Evolutionary conservation across 805 yeast genomes (phyloP).

Genomic region (Vanderwaltozyma polyspora): DNA sequence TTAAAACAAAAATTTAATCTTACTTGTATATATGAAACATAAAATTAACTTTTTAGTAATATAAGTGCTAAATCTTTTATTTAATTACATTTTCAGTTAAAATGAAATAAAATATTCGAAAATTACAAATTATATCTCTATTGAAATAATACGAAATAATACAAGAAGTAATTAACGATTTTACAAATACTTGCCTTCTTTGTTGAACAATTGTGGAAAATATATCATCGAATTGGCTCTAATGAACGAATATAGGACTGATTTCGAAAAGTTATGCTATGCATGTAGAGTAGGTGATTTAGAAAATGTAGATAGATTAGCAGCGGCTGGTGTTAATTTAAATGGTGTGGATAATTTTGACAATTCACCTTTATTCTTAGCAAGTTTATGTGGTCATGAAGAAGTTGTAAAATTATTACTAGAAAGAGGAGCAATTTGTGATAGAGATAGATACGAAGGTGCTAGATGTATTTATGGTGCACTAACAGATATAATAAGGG

Average conservation of each 20-base stretch:
- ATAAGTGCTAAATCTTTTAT: too few species aligned
- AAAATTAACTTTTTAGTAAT: too few species aligned
- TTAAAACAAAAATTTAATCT: too few species aligned
- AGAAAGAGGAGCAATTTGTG: conserved; percentile 63
- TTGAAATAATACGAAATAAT: too few species aligned
- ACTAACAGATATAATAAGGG: conserved; percentile 51
- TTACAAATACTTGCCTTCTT: too few species aligned
- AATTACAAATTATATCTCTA: too few species aligned
- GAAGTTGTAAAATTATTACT: conserved; percentile 50
- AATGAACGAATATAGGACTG: conserved; percentile 4
- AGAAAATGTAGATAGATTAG: conserved; percentile 48
- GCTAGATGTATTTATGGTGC: conserved; percentile 74
- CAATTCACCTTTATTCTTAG: conserved; percentile 62
- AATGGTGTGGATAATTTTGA: conserved; percentile 56
- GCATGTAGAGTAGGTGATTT: conserved; percentile 65
- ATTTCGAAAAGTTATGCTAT: conserved; percentile 39
- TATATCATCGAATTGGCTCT: too few species aligned
- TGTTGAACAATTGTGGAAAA: too few species aligned
- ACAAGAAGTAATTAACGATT: too few species aligned
- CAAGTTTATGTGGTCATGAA: conserved; percentile 66
- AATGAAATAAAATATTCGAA: too few species aligned
- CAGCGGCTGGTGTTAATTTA: conserved; percentile 40
- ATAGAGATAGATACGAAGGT: conserved; percentile 73
- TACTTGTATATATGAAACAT: too few species aligned
- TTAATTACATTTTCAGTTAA: too few species aligned